Conservation (phyloP, 1,139 yeast species). For the Sugiyamaella grinbergsii region DNA sequence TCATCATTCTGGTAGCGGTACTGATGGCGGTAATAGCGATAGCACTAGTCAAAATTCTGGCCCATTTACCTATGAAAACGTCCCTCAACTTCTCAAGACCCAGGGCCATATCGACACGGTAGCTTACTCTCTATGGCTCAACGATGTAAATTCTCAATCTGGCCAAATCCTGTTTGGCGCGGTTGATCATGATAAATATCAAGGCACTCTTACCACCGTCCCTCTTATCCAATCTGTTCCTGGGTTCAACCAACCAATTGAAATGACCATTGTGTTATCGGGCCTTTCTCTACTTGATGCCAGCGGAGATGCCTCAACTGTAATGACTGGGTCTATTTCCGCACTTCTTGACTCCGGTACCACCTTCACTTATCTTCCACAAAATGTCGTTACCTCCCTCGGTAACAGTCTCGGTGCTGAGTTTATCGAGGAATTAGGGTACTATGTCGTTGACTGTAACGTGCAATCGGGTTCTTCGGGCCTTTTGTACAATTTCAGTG, state of each 20-base stretch:
- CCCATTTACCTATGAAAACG: slow-evolving; percentile 32
- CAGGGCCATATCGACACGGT: slow-evolving; percentile 47
- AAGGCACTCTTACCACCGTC: slow-evolving; percentile 44
- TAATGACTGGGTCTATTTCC: slow-evolving; percentile 21
- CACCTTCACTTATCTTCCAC: slow-evolving; percentile 40
- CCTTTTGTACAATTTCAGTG: slow-evolving; percentile 37
- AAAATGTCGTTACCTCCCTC: slow-evolving; percentile 27
- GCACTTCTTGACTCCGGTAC: slow-evolving; percentile 45
- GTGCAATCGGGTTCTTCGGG: slow-evolving; percentile 27
- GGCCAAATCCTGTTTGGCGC: slow-evolving; percentile 63
- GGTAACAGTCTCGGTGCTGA: slow-evolving; percentile 34
- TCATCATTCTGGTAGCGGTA: slow-evolving; percentile 2
- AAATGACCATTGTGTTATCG: slow-evolving; percentile 30
- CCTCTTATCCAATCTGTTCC: slow-evolving; percentile 30
- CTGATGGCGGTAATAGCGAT: not conserved
- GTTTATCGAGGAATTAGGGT: slow-evolving; percentile 24
- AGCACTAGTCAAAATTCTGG: not conserved
- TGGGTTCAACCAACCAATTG: slow-evolving; percentile 27
- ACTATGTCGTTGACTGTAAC: slow-evolving; percentile 27
- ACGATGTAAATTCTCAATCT: slow-evolving; percentile 42
- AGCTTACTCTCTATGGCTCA: slow-evolving; percentile 59
- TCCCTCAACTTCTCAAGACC: slow-evolving; percentile 45
- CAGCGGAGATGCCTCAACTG: slow-evolving; percentile 17
- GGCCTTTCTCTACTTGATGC: slow-evolving; percentile 23
- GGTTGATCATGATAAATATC: slow-evolving; percentile 56